Conservation (phyloP, 2,329 filamentous ascomycete genomes). For the Periconia sp. region DNA sequence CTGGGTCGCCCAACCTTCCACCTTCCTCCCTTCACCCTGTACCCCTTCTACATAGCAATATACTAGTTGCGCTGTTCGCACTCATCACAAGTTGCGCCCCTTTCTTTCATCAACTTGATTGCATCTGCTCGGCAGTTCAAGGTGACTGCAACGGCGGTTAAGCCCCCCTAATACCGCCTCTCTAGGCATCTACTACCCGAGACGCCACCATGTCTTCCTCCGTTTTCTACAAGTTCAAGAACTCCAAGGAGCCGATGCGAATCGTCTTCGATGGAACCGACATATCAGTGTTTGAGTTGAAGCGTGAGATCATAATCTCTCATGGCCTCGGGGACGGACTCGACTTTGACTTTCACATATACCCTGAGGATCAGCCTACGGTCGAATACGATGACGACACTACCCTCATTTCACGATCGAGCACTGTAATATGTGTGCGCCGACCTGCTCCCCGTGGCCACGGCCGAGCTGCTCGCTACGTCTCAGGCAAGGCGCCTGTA, state of each 20-base stretch:
- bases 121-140: constrained; percentile 7
- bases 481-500: constrained; percentile 92
- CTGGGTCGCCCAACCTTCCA: constrained; percentile 14
- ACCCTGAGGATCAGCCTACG: constrained; percentile 78
- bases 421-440: constrained; percentile 85
- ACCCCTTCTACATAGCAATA: constrained; percentile 25
- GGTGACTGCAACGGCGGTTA: constrained; percentile 9
- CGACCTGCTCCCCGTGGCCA: constrained; percentile 84
- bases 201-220: constrained; percentile 76
- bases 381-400: constrained; percentile 99
- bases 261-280: constrained; percentile 97
- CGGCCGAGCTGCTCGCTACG: constrained; percentile 89
- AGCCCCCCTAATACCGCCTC: constrained; percentile 12
- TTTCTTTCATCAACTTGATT: constrained; percentile 2
- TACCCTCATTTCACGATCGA: constrained; percentile 92
- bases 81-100: constrained; percentile 10
- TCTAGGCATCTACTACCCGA: constrained; percentile 1
- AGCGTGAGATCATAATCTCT: constrained; percentile 95
- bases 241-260: constrained; percentile 89
- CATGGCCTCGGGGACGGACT: constrained; percentile 92
- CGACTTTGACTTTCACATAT: constrained; percentile 94
- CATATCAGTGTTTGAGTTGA: constrained; percentile 97
- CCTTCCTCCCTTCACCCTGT: constrained; percentile 11
- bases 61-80: constrained; percentile 22
- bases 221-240: constrained; percentile 99